Evolutionary conservation across 73 alveolate genomes (phyloP).

Genomic region (Effrenium voratum): DNA sequence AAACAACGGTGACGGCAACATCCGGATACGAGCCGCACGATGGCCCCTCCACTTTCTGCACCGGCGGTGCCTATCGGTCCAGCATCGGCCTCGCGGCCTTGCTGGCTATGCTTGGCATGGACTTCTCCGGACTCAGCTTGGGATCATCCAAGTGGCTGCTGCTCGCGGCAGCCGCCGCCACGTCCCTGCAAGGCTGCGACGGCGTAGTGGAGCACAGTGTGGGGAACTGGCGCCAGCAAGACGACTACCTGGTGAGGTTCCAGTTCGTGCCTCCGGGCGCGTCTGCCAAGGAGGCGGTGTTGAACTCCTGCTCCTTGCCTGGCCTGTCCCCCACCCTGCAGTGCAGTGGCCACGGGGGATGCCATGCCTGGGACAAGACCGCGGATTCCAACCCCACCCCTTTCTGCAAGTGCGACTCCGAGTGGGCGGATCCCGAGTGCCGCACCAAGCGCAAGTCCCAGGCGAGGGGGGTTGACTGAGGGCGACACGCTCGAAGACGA

Average conservation of each 20-base stretch:
- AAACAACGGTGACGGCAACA: slow-evolving; percentile 82
- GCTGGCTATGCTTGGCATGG: background rate
- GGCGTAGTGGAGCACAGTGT: slow-evolving; percentile 33
- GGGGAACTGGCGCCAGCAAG: slow-evolving; percentile 83
- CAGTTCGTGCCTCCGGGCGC: slow-evolving; percentile 88
- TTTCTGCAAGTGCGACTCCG: slow-evolving; percentile 71
- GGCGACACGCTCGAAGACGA: no score
- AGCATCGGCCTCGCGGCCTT: background rate
- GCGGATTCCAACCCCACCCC: slow-evolving; percentile 42
- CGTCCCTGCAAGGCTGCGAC: slow-evolving; percentile 57
- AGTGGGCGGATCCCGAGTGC: slow-evolving; percentile 94
- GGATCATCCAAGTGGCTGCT: background rate
- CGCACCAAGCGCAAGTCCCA: slow-evolving; percentile 89
- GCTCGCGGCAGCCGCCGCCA: background rate
- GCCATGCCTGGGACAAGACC: slow-evolving; percentile 83
- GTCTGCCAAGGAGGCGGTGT: slow-evolving; percentile 60
- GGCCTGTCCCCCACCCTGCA: slow-evolving; percentile 76
- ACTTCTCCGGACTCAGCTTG: background rate
- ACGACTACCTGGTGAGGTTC: slow-evolving; percentile 31
- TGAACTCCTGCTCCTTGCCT: slow-evolving; percentile 71
- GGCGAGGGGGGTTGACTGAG: no score
- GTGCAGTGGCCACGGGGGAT: slow-evolving; percentile 84
- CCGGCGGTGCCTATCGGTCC: slow-evolving; percentile 63
- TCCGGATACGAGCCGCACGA: slow-evolving; percentile 79
- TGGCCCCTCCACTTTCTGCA: slow-evolving; percentile 93